Evolutionary conservation across 495 filamentous ascomycete genomes (phyloP), one percentile per base, ranked within the genome.

Genomic region (Annulohypoxylon bovei): DNA sequence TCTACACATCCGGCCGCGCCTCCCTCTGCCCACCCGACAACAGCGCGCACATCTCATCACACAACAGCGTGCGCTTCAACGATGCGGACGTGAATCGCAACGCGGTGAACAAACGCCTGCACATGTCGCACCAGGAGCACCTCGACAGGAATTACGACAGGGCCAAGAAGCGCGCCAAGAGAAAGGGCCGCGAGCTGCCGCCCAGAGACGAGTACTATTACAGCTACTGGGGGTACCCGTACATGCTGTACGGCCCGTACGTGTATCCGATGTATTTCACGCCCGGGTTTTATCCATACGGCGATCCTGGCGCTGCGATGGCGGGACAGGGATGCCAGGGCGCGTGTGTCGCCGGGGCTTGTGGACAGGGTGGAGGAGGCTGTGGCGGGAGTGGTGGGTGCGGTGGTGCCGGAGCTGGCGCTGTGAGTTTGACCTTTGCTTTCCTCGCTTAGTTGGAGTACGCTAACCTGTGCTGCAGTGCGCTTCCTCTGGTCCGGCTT

Each of bases 21-120:
- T 71, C 87, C 46, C 73, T 84, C 49, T 84, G 82, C 65, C 84
- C 88, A 3, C 85, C 85, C 1, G 70, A 85, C 62, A 87, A 84
- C 55, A 88, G 87, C 68, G 87, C 89, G 1, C 92, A 95, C 77
- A 91, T 95, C 77, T 90, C 87, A 6, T 81, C 90, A 0, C 92
- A 95, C 82, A 92, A 88, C 76, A 82, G 87, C 4, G 81, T 87
- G 1, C 75, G 69, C 7, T 71, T 79, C 64, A 60, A 61, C 18
- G 42, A 75, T 77, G 12, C 73, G 81, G 84, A 47, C 70, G 68
- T 50, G 75, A 81, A 9, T 3, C 87, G 89, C 68, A 74, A 84
- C 12, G 80, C 84, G 11, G 86, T 88, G 4, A 75, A 81, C 56
- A 87, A 86, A 32, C 85, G 84, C 20, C 79, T 85, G 0, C 78